Conservation (phyloP, 805 yeast species). For the Teunomyces lycoperdinae region DNA sequence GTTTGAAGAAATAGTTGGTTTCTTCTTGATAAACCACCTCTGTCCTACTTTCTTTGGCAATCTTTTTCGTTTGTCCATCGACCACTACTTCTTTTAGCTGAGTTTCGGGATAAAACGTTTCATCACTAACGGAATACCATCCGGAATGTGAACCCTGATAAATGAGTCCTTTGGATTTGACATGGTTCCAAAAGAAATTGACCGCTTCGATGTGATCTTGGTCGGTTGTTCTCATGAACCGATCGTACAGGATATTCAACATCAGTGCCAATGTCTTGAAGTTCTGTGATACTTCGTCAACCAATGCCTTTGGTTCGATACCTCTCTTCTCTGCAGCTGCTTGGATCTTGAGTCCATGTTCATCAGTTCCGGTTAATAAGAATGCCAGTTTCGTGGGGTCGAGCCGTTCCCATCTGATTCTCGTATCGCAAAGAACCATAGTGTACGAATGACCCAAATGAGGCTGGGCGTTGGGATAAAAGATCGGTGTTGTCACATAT, state of each 20-base stretch:
- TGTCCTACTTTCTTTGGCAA: slow-evolving; percentile 68
- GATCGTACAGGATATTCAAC: slow-evolving; percentile 57
- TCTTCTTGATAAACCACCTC: slow-evolving; percentile 77
- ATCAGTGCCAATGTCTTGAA: slow-evolving; percentile 63
- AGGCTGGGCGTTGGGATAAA: slow-evolving; percentile 92
- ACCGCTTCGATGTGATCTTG: slow-evolving; percentile 70
- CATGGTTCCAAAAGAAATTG: slow-evolving; percentile 62
- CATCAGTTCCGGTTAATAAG: slow-evolving; percentile 93
- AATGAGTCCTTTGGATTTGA: slow-evolving; percentile 60
- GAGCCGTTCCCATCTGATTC: slow-evolving; percentile 65
- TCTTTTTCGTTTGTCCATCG: slow-evolving; percentile 30
- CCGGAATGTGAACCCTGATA: slow-evolving; percentile 85
- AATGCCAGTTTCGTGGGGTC: slow-evolving; percentile 34
- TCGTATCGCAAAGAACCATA: slow-evolving; percentile 78
- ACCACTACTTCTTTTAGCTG: slow-evolving; percentile 51
- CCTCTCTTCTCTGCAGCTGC: slow-evolving; percentile 64
- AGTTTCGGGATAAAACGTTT: slow-evolving; percentile 84
- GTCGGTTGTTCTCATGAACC: slow-evolving; percentile 92
- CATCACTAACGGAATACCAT: slow-evolving; percentile 95
- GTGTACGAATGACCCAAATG: slow-evolving; percentile 93
- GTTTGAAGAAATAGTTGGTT: slow-evolving; percentile 79
- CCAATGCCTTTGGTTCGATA: slow-evolving; percentile 59
- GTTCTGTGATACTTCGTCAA: slow-evolving; percentile 62
- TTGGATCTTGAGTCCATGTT: slow-evolving; percentile 92
- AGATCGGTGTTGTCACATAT: slow-evolving; percentile 87